A percentile compares a stretch with the other conserved stretches of the same genome.
Evolutionary conservation across 75 land plant species (phyloP).

Genomic region (Cryptomeria japonica): DNA sequence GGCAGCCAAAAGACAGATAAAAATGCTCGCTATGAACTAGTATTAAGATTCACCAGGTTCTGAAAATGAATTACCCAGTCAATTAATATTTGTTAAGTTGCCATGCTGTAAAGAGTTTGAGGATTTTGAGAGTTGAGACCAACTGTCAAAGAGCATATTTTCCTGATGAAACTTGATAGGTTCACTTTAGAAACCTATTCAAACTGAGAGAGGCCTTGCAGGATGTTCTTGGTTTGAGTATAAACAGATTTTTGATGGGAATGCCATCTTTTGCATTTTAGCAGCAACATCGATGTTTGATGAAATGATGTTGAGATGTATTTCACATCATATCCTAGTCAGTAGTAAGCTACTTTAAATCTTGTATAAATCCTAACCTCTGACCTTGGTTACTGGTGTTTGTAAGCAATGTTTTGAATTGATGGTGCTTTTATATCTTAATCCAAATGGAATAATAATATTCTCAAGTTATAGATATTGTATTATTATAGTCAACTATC

Average conservation of each 20-base stretch:
- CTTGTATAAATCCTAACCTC: neutral
- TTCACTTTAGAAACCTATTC: neutral
- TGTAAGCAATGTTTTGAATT: neutral
- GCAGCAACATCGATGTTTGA: neutral
- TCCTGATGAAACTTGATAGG: neutral
- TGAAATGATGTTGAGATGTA: neutral
- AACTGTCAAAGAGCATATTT: neutral
- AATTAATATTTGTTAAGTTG: neutral
- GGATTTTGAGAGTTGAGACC: neutral
- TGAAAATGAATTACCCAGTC: neutral
- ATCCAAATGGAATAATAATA: neutral
- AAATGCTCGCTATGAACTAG: neutral
- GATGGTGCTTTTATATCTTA: neutral
- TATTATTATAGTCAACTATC: neutral
- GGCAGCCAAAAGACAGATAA: neutral
- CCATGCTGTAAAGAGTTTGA: neutral
- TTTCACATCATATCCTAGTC: neutral
- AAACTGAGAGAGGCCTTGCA: neutral
- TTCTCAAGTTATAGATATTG: neutral
- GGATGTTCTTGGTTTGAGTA: neutral
- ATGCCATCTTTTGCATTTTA: neutral
- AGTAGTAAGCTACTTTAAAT: neutral
- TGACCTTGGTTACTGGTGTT: neutral
- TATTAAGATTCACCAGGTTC: neutral
- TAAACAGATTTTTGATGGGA: neutral